These are phyloP conservation scores for Lagenaria siceraria DNA, from an alignment of 306 rosid species.

Conservation along the genomic window DNA sequence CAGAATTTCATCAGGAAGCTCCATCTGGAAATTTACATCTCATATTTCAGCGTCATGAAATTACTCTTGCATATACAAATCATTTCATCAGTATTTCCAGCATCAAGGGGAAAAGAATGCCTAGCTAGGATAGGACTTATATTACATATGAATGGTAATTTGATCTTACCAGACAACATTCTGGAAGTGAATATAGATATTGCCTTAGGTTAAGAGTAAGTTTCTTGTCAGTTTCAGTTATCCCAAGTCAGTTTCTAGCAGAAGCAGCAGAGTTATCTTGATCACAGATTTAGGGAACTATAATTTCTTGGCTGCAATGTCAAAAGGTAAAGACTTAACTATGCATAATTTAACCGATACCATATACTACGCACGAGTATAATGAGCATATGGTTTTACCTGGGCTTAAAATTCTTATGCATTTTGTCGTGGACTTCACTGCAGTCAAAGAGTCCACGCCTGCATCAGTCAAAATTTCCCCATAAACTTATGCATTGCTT, in stretches of 20 bases:
- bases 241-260: not conserved
- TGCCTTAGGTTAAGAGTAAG: not conserved
- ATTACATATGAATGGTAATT: not conserved
- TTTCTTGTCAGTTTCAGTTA: constrained; percentile 1
- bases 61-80: not conserved
- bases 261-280: not conserved
- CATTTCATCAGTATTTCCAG: not conserved
- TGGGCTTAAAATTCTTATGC: constrained; percentile 50
- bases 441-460: constrained; percentile 41
- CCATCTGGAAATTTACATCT: not conserved
- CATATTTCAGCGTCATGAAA: not conserved
- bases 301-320: constrained; percentile 4
- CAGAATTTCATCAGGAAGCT: not conserved
- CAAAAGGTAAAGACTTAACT: not conserved
- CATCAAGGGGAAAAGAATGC: not conserved
- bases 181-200: not conserved
- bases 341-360: not conserved
- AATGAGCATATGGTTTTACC: constrained; percentile 26
- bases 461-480: constrained; percentile 14
- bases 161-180: not conserved
- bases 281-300: not conserved
- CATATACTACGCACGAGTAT: not conserved
- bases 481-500: not conserved
- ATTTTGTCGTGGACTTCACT: constrained; percentile 44
- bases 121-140: not conserved